A percentile compares a stretch with the other conserved stretches of the same genome.
These are phyloP conservation scores for Aspergillus amoenus DNA, from an alignment of 2,329 filamentous ascomycete species.

Conservation along the genomic window DNA sequence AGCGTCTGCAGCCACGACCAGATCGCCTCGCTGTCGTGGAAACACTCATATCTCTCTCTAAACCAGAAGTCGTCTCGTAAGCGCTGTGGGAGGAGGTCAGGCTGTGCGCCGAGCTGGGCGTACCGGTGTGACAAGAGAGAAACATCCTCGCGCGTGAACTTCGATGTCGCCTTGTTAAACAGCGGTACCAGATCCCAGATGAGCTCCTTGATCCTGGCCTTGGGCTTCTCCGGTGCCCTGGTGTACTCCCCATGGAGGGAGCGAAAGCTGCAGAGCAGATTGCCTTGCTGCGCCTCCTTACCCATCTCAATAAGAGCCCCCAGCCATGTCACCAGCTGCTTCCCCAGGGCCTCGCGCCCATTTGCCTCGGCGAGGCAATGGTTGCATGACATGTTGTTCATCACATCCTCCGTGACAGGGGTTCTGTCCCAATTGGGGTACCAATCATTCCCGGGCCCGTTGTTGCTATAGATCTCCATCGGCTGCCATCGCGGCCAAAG, in stretches of 20 bases:
- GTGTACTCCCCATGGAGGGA: neutral
- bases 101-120: too few species aligned
- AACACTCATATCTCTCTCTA: too few species aligned
- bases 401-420: neutral
- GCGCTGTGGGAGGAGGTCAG: too few species aligned
- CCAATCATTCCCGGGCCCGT: accelerated
- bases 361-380: neutral
- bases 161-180: neutral
- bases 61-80: too few species aligned
- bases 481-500: neutral
- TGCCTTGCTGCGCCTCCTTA: neutral
- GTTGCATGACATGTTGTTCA: neutral
- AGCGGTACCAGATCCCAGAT: neutral
- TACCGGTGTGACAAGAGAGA: too few species aligned
- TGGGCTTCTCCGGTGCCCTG: neutral
- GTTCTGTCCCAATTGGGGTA: neutral
- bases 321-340: neutral
- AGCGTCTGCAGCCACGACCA: too few species aligned
- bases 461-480: neutral
- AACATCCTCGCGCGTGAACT: too few species aligned
- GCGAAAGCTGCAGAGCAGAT: neutral
- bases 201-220: neutral
- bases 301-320: neutral
- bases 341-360: neutral
- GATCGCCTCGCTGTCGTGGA: too few species aligned